Conservation (phyloP, 2,329 filamentous ascomycete species). For the Colletotrichum sojae region DNA sequence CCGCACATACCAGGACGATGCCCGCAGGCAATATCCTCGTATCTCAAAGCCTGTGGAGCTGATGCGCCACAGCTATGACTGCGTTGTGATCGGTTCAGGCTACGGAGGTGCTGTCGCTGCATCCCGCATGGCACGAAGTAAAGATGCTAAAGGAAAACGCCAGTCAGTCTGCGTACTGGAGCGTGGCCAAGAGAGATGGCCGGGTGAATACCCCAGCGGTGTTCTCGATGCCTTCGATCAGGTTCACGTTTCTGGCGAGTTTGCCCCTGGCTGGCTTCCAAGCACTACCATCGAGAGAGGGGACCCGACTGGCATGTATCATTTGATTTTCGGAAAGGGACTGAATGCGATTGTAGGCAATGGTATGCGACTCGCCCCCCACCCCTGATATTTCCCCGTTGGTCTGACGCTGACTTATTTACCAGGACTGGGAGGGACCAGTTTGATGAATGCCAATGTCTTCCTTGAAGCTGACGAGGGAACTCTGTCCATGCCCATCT, state of each 20-base stretch:
- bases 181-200: constrained; percentile 75
- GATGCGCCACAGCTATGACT: constrained; percentile 72
- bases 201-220: constrained; percentile 72
- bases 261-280: constrained; percentile 59
- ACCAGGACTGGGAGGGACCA: constrained; percentile 75
- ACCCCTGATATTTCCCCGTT: neutral
- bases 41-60: constrained; percentile 71
- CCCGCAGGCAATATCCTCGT: constrained; percentile 59
- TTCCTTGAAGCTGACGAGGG: constrained; percentile 72
- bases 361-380: constrained; percentile 54
- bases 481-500: constrained; percentile 67
- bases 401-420: constrained; percentile 11
- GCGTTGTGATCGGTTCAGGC: constrained; percentile 77
- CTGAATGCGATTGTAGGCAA: constrained; percentile 75
- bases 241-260: constrained; percentile 69
- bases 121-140: constrained; percentile 73
- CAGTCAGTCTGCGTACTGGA: constrained; percentile 76
- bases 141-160: constrained; percentile 47
- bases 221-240: constrained; percentile 63
- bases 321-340: constrained; percentile 73
- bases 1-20: constrained; percentile 46
- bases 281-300: constrained; percentile 61
- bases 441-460: constrained; percentile 77
- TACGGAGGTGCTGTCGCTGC: constrained; percentile 79
- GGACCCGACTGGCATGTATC: constrained; percentile 73